These are phyloP conservation scores for Rhizophlyctis rosea DNA, from an alignment of 192 early-diverging fungal species.

Conservation along the genomic window DNA sequence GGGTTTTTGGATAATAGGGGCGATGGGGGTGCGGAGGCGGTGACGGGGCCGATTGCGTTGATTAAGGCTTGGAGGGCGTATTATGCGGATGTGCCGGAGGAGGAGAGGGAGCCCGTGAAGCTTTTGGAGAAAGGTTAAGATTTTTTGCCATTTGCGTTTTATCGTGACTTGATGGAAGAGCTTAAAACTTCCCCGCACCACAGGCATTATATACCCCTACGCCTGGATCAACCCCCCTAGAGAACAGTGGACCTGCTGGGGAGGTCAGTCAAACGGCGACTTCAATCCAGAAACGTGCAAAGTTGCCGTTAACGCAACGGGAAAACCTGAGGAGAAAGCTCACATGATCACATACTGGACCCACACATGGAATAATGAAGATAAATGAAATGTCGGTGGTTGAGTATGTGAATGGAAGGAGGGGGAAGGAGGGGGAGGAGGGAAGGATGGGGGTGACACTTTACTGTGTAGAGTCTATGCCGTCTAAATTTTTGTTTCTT, in stretches of 20 bases:
- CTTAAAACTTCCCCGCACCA: not conserved
- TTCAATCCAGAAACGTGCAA: slow-evolving; percentile 19
- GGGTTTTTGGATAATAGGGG: not conserved
- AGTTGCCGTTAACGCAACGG: not conserved
- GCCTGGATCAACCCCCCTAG: slow-evolving; percentile 12
- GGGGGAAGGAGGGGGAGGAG: too few species aligned
- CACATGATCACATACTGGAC: slow-evolving; percentile 29
- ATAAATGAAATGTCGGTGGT: not conserved
- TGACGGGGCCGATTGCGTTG: slow-evolving; percentile 32
- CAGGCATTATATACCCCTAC: slow-evolving; percentile 15
- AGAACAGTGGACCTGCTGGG: slow-evolving; percentile 8
- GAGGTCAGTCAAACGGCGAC: not conserved
- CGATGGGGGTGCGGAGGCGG: slow-evolving; percentile 13
- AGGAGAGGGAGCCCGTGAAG: not conserved
- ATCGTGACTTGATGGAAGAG: too few species aligned
- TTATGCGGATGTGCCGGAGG: not conserved
- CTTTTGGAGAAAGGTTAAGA: not conserved
- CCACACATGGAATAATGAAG: slow-evolving; percentile 20
- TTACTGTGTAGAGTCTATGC: too few species aligned
- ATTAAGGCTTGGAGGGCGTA: slow-evolving; percentile 10
- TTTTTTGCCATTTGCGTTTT: not conserved
- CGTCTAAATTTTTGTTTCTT: too few species aligned
- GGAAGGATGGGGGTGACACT: too few species aligned
- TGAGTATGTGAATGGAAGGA: too few species aligned
- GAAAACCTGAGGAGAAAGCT: slow-evolving; percentile 4